Conservation (phyloP, 495 filamentous ascomycete genomes). For the Lasiosphaeria hispida region DNA sequence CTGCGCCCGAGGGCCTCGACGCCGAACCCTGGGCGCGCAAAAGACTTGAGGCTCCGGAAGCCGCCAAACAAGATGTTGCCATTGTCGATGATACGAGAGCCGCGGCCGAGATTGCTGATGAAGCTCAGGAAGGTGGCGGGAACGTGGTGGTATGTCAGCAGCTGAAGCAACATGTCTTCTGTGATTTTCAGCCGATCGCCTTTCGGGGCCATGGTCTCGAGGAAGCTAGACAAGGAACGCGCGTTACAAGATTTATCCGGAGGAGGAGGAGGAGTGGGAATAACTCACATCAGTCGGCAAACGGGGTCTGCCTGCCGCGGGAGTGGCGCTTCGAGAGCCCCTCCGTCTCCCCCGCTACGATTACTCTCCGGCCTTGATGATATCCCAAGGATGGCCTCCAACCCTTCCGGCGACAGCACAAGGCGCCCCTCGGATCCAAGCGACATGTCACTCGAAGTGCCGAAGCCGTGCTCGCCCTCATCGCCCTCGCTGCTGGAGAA, state of each 20-base stretch:
- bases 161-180: slow-evolving; percentile 15
- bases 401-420: too few species aligned
- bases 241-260: not conserved
- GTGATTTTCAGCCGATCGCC: slow-evolving; percentile 11
- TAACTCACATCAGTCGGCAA: slow-evolving; percentile 9
- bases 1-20: slow-evolving; percentile 12
- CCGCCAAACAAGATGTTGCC: slow-evolving; percentile 11
- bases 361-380: too few species aligned
- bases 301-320: not conserved
- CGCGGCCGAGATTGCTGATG: slow-evolving; percentile 5
- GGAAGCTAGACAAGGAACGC: not conserved
- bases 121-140: slow-evolving; percentile 15
- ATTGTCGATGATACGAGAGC: not conserved
- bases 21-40: not conserved
- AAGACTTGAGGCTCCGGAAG: slow-evolving; percentile 5
- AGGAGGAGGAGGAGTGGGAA: not conserved
- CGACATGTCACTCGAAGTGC: too few species aligned
- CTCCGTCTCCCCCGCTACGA: not conserved
- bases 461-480: too few species aligned
- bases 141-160: slow-evolving; percentile 20
- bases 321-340: too few species aligned
- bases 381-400: not conserved
- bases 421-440: too few species aligned
- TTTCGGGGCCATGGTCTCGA: not conserved
- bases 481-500: not conserved